Conservation (phyloP, 2,329 filamentous ascomycete genomes). For the Monosporascus sp. region DNA sequence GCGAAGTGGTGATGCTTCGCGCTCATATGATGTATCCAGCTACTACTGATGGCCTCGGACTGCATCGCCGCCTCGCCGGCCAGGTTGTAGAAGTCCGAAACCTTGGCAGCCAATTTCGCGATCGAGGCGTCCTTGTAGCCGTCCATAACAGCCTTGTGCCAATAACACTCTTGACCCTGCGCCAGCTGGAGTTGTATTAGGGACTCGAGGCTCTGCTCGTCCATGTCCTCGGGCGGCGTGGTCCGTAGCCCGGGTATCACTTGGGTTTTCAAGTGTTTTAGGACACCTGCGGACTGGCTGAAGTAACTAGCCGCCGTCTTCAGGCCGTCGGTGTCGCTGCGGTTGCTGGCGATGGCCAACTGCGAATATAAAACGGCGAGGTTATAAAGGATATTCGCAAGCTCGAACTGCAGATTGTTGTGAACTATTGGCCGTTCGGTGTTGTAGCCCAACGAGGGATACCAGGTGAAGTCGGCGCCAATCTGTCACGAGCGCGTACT, state of each 20-base stretch:
- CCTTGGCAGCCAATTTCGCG: conserved; percentile 80
- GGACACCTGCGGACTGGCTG: conserved; percentile 77
- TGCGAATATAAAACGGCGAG: conserved; percentile 91
- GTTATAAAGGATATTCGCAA: conserved; percentile 90
- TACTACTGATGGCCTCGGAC: conserved; percentile 82
- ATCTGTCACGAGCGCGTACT: conserved; percentile 49
- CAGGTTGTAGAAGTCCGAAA: conserved; percentile 83
- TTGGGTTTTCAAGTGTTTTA: conserved; percentile 69
- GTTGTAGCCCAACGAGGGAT: conserved; percentile 87
- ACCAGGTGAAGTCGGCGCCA: conserved; percentile 94
- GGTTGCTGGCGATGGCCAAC: conserved; percentile 75
- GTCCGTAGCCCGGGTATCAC: conserved; percentile 79
- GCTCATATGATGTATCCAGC: conserved; percentile 97
- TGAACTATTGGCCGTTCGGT: conserved; percentile 64
- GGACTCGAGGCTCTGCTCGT: conserved; percentile 77
- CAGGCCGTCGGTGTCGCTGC: conserved; percentile 73
- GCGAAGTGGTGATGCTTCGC: conserved; percentile 98
- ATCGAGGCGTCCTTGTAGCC: conserved; percentile 88
- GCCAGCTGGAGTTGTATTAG: conserved; percentile 80
- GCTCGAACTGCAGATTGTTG: conserved; percentile 72
- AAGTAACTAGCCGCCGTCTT: conserved; percentile 89
- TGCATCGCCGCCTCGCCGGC: conserved; percentile 83
- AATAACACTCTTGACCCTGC: conserved; percentile 95
- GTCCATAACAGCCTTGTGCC: conserved; percentile 95
- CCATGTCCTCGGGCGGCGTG: conserved; percentile 92